These are phyloP conservation scores for Hypoxylon sp. DNA, from an alignment of 2,329 filamentous ascomycete genomes.

Conservation along the genomic window DNA sequence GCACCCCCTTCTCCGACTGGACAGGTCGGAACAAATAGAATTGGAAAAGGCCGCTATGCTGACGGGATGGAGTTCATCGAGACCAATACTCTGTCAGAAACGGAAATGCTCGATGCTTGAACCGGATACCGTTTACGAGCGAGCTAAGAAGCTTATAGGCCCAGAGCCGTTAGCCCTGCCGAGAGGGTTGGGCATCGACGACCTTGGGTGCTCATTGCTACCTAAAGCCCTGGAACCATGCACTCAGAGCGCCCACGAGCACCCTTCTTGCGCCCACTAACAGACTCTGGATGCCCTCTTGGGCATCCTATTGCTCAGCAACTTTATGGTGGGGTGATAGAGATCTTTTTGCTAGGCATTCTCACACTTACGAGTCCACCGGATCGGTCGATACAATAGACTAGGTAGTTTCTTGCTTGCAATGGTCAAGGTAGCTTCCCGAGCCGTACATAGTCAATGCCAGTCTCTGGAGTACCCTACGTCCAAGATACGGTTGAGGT, in stretches of 20 bases:
- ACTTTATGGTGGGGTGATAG: constrained; percentile 47
- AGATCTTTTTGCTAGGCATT: constrained; percentile 48
- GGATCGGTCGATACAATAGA: constrained; percentile 51
- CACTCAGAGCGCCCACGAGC: constrained; percentile 45
- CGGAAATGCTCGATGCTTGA: constrained; percentile 40
- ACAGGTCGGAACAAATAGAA: constrained; percentile 32
- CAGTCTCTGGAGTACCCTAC: constrained; percentile 41
- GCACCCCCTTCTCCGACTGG: constrained; percentile 33
- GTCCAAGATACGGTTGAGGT: constrained; percentile 39
- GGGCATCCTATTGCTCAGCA: constrained; percentile 50
- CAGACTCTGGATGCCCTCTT: constrained; percentile 42
- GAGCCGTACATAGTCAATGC: constrained; percentile 34
- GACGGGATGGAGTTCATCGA: constrained; percentile 44
- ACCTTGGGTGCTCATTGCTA: constrained; percentile 50
- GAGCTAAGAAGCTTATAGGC: constrained; percentile 36
- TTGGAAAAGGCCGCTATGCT: constrained; percentile 31
- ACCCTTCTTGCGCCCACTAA: constrained; percentile 41
- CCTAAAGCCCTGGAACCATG: constrained; percentile 47
- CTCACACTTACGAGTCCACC: constrained; percentile 47
- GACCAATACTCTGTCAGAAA: constrained; percentile 38
- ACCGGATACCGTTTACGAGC: constrained; percentile 43
- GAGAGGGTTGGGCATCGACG: constrained; percentile 53
- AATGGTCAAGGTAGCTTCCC: constrained; percentile 38
- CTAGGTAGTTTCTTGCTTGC: constrained; percentile 42
- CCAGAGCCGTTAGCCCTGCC: constrained; percentile 43